Percentiles rank a stretch among this genome's conserved stretches.
These are phyloP conservation scores for Neurospora sp. DNA, from an alignment of 2,329 filamentous ascomycete genomes.

Conservation along the genomic window DNA sequence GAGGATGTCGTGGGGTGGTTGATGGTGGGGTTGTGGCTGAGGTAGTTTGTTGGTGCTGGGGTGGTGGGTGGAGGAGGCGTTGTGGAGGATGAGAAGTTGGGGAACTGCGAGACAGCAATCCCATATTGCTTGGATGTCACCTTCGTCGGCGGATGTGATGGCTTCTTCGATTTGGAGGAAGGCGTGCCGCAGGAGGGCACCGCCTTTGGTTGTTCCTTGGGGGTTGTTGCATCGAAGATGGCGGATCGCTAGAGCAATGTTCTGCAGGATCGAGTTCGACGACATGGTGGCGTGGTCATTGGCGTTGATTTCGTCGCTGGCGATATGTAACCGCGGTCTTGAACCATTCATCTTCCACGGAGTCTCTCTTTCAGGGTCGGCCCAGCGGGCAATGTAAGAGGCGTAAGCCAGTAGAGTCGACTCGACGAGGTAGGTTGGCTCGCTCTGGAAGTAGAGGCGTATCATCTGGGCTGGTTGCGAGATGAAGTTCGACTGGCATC, in stretches of 20 bases:
- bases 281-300: not conserved
- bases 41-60: not conserved
- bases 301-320: not conserved
- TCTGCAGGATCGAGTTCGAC: constrained; percentile 13
- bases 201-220: constrained; percentile 5
- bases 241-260: constrained; percentile 11
- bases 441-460: constrained; percentile 6
- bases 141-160: constrained; percentile 1
- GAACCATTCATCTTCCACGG: constrained; percentile 8
- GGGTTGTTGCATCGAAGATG: constrained; percentile 5
- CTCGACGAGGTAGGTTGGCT: constrained; percentile 10
- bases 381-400: constrained; percentile 14
- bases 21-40: not conserved
- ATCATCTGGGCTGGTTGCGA: not conserved
- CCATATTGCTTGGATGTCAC: constrained; percentile 17
- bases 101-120: constrained; percentile 18
- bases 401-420: constrained; percentile 11
- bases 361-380: constrained; percentile 4
- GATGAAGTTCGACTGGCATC: not conserved
- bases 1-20: constrained; percentile 10
- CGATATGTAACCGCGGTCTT: not conserved
- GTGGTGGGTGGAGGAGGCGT: constrained; percentile 2
- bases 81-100: constrained; percentile 11
- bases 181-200: constrained; percentile 10
- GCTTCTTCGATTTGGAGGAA: constrained; percentile 15